Evolutionary conservation across 2,329 filamentous ascomycete species (phyloP), one percentile per base, ranked within the genome.

Genomic region (Arthrinium puccinioides): DNA sequence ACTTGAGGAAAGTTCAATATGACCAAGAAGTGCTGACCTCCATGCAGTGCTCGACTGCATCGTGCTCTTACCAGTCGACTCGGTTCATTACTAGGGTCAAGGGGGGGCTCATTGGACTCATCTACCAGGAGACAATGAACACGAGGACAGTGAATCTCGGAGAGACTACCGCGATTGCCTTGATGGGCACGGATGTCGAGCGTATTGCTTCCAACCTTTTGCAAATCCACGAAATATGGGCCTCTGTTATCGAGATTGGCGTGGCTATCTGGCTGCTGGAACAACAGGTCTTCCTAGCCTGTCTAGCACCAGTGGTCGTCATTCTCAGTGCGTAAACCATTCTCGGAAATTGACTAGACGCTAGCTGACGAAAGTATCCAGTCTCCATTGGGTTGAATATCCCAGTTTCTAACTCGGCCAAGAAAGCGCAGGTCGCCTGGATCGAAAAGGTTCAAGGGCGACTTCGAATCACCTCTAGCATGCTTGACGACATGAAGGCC

Each of bases 401-500:
- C 5, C 32, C 32, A 10, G 32, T 29, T 15, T 15, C 21, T 7
- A n/a, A 36, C 7, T 31, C 36, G n/a, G 20, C 16, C 9, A 24
- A 14, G 16, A 32, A 33, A 24, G 21, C 9, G 20, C 46, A 45
- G 40, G 39, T 41, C 31, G 28, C 9, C 5, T 44, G 38, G 35
- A 13, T 45, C 5, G 36, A 47, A 26, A 38, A 42, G n/a, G 32
- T 39, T 11, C 36, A 42, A 28, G 13, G 28, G 19, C 24, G 40
- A 6, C 32, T 42, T 18, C 19, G 37, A 16, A 18, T 43, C 14
- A 49, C 46, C 7, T 42, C 44, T 2, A 37, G 42, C 6, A 39
- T 42, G 5, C 38, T 49, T 25, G 37, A 39, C 11, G 39, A 24
- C 5, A 39, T 49, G 36, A 45, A 41, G 26, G 37, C 36, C n/a